phyloP scores from a whole-genome alignment of 495 filamentous ascomycete species.

The Evansstolkia leycettana region DNA sequence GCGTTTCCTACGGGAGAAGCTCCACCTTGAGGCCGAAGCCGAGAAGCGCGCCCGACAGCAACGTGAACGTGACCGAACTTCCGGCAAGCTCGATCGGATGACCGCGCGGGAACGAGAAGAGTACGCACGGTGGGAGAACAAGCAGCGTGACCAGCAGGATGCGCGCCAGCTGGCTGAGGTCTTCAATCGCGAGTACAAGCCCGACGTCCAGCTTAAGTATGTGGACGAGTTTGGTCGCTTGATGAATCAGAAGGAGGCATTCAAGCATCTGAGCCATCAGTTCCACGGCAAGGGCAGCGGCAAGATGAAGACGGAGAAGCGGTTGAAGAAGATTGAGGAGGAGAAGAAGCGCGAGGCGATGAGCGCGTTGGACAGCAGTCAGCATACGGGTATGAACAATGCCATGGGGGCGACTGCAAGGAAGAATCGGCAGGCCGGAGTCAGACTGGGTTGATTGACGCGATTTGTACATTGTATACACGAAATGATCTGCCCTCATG shows the following conservation, averaged over 20 bases:
- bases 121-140: slow-evolving; percentile 75
- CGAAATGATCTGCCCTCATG: too few relatives aligned
- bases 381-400: slow-evolving; percentile 70
- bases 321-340: slow-evolving; percentile 91
- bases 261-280: slow-evolving; percentile 87
- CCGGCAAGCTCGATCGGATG: slow-evolving; percentile 75
- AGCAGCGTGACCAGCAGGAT: slow-evolving; percentile 68
- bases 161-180: slow-evolving; percentile 68
- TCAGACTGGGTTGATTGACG: slow-evolving; percentile 55
- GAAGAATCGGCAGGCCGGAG: slow-evolving; percentile 81
- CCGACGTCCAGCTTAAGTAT: slow-evolving; percentile 80
- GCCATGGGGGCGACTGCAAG: slow-evolving; percentile 61
- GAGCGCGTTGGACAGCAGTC: slow-evolving; percentile 69
- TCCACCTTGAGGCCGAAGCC: slow-evolving; percentile 55
- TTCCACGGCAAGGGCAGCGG: slow-evolving; percentile 98
- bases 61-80: slow-evolving; percentile 75
- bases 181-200: slow-evolving; percentile 79
- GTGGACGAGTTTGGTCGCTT: slow-evolving; percentile 73
- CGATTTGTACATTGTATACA: too few relatives aligned
- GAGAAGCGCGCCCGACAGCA: slow-evolving; percentile 70
- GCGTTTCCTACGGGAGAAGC: slow-evolving; percentile 71
- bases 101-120: slow-evolving; percentile 84
- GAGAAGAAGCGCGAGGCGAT: slow-evolving; percentile 78
- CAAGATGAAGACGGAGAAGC: slow-evolving; percentile 96
- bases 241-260: slow-evolving; percentile 90